Conservation (phyloP, 2,329 filamentous ascomycete species). For the Sarocladium strictum region DNA sequence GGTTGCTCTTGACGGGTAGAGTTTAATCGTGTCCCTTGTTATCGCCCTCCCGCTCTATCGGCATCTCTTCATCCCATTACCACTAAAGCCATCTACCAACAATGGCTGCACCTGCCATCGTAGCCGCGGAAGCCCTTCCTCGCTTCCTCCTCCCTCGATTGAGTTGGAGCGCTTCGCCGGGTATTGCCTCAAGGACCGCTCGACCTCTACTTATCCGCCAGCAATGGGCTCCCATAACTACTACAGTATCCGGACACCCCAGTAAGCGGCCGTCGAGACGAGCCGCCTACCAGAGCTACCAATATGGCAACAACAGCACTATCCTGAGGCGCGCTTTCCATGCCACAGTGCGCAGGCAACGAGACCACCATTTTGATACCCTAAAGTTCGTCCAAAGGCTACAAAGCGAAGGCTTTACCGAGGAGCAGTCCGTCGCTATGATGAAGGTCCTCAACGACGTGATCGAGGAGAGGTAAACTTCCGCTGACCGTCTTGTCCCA, state of each 20-base stretch:
- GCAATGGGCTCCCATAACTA: constrained; percentile 14
- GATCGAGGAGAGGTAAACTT: constrained; percentile 81
- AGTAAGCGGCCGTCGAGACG: constrained; percentile 6
- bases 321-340: constrained; percentile 54
- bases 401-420: constrained; percentile 87
- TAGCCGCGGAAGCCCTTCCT: constrained; percentile 37
- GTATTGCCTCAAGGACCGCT: constrained; percentile 20
- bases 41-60: not conserved
- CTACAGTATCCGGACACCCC: constrained; percentile 9
- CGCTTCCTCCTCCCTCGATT: constrained; percentile 49
- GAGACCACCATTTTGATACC: constrained; percentile 96
- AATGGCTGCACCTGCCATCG: constrained; percentile 22
- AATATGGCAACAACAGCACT: constrained; percentile 13
- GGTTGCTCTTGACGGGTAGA: not conserved
- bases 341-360: constrained; percentile 48
- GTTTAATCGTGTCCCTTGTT: not conserved
- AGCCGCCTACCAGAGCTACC: constrained; percentile 3
- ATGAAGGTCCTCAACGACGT: constrained; percentile 97
- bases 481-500: too few species aligned
- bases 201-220: constrained; percentile 18
- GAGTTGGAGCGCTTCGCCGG: constrained; percentile 39
- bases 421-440: constrained; percentile 94
- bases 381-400: constrained; percentile 93
- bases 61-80: not conserved
- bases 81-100: not conserved